Evolutionary conservation across 306 rosid species (phyloP), one percentile per base, ranked within the genome.

Genomic region (Lathyrus oleraceus): DNA sequence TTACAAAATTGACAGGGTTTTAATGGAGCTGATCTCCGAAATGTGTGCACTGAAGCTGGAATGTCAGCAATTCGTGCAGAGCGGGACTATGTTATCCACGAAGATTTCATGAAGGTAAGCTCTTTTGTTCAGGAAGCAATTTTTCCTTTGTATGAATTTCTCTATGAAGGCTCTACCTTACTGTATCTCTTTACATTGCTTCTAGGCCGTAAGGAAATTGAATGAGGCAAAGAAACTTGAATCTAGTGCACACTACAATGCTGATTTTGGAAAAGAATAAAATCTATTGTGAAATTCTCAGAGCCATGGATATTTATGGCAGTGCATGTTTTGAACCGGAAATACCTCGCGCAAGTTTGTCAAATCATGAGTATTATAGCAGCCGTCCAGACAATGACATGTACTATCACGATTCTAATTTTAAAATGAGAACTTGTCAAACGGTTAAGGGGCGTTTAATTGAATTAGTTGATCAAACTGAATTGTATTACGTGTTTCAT

Each of bases 31-130:
- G 99, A 95, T 77, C 88, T 95, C 32, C 89, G 99, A 44, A 95
- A 95, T 68, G 89, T 95, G 61, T 95, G 99, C 85, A 89, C 99
- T 0, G 99, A 95, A 82, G 99, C 99, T 77, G 99, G 99, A 69
- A 94, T 94, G 97, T 81, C 91, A 6, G 99, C 99, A 4, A 95
- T 95, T 70, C 95, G 99, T 15, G 99, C 95, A 10, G 99, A 95
- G 71, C 91, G 99, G 16, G 97, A 90, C 77, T 95, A 91, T 60
- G 99, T 95, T 72, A 88, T 87, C 69, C 99, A 95, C 32, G 97
- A 89, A 80, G 99, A 95, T 79, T 95, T 94, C 81, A 95, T 95
- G 97, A 95, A 95, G 92, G 99, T 82, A 72, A 72, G 39, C 32
- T 39, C 19, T 10, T 67, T 32, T 70, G 51, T 74, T 32, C 20